Conservation (phyloP, 176 grass and related monocot species). For the Ampelocalamus luodianensis region DNA sequence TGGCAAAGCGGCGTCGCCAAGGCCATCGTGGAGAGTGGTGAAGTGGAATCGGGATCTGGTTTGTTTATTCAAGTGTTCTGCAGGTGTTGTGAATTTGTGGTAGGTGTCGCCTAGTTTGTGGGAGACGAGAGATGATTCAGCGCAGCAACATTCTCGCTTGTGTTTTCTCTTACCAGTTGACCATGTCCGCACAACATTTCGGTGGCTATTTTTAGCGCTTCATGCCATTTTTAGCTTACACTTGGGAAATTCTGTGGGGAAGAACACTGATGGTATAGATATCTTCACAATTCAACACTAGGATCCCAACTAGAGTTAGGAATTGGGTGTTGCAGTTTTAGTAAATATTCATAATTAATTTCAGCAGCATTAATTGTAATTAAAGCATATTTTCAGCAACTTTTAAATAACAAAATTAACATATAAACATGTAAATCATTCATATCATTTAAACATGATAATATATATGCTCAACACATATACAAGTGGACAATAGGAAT, state of each 20-base stretch:
- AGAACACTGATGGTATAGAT: neutral
- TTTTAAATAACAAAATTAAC: no score
- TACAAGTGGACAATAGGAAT: no score
- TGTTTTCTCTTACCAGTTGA: neutral
- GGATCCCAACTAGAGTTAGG: neutral
- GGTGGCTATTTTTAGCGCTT: no score
- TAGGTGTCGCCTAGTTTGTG: neutral
- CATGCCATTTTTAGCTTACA: neutral
- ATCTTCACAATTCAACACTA: neutral
- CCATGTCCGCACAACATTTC: neutral
- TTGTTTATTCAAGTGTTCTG: neutral
- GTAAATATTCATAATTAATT: no score
- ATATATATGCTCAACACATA: no score
- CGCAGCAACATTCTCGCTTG: neutral
- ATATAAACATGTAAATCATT: no score
- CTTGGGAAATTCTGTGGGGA: neutral
- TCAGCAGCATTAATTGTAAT: no score
- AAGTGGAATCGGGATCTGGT: constrained; percentile 33
- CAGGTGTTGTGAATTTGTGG: neutral
- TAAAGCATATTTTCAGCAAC: no score
- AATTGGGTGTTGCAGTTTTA: no score
- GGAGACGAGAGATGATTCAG: constrained; percentile 19
- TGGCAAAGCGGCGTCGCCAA: constrained; percentile 50
- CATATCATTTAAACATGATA: no score
- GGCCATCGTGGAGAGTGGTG: constrained; percentile 45